phyloP scores from a whole-genome alignment of 768 basidiomycete species.

The Sporobolomyces phaffii region DNA sequence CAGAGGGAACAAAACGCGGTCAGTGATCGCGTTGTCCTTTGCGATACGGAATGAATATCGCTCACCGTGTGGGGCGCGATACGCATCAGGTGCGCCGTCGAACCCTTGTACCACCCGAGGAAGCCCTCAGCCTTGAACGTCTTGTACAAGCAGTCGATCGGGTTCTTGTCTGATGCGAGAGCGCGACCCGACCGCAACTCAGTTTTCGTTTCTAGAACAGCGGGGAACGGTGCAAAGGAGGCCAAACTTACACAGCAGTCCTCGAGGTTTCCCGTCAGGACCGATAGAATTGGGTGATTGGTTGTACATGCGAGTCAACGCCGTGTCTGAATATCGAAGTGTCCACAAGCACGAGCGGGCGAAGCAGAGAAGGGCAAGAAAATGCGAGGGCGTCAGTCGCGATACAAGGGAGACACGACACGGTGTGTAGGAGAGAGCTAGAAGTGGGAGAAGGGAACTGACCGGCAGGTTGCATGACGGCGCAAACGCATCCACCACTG shows the following conservation, averaged over 20 bases:
- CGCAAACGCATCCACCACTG: conserved; percentile 73
- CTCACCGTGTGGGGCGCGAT: conserved; percentile 40
- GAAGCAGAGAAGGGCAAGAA: not conserved
- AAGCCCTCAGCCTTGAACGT: conserved; percentile 84
- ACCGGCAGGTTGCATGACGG: conserved; percentile 87
- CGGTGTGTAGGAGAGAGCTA: no score
- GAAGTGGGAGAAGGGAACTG: conserved; percentile 43
- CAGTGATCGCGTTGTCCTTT: no score
- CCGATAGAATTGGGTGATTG: conserved; percentile 72
- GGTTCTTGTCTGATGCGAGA: conserved; percentile 65
- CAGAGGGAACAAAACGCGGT: not conserved
- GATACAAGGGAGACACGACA: not conserved
- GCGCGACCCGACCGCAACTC: not conserved
- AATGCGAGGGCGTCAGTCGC: not conserved
- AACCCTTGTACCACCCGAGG: conserved; percentile 94
- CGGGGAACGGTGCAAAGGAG: no score
- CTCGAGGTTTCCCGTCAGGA: conserved; percentile 57
- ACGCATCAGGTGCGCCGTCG: conserved; percentile 80
- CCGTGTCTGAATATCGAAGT: conserved; percentile 53
- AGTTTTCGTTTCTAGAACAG: not conserved
- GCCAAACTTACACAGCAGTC: conserved; percentile 37
- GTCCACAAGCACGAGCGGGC: conserved; percentile 45
- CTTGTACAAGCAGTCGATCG: conserved; percentile 95
- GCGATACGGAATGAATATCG: no score
- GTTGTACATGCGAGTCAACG: conserved; percentile 91